Base-by-base conservation (phyloP, 768 basidiomycete genomes). In the Clitopilus hobsonii region DNA sequence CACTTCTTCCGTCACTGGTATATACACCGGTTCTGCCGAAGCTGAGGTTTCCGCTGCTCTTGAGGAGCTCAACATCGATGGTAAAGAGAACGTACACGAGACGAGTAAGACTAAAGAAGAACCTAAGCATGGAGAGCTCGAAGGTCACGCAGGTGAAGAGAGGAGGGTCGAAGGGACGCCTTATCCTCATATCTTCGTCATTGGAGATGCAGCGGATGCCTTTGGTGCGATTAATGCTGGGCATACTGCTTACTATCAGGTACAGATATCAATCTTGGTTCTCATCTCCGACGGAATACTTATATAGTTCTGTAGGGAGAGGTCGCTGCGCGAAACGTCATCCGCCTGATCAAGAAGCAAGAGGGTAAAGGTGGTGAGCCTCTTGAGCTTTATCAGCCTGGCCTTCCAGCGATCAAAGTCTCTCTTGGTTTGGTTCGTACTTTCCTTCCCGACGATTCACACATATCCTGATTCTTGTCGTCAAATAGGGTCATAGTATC, bases 141-240 rank as follows among this genome's bases (percentile, higher is more conserved):
- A 51, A 11, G 54, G 45, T 3, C 47, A 20, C 7, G 63, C 58
- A 50, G 52, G 6, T 0, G 48, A 54, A 14, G 57, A 54, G 16
- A 18, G 51, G 41, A 45, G 22, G 3, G 6, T 48, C 18, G 58
- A 58, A 16, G 49, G 57, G 18, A 72, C 71, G 20, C 69, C 75
- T 0, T 81, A 82, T 60, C 74, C 77, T 0, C 71, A 84, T 56
- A 74, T 87, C 11, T 88, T 86, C 60, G 84, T 77, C 7, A 66
- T 85, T 5, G 85, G 85, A 6, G 85, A 87, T 53, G 75, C 78
- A 0, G 84, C 84, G 0, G 83, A 86, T 63, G 82, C 82, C 4
- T 85, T 84, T 55, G 83, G 83, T 5, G 85, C 84, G 0, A 76
- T 81, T 22, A 75, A 80, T 22, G 84, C 85, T 11, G 85, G 83